Evolutionary conservation across 257 asterid genomes (phyloP).

Genomic region (Scutellaria galericulata): DNA sequence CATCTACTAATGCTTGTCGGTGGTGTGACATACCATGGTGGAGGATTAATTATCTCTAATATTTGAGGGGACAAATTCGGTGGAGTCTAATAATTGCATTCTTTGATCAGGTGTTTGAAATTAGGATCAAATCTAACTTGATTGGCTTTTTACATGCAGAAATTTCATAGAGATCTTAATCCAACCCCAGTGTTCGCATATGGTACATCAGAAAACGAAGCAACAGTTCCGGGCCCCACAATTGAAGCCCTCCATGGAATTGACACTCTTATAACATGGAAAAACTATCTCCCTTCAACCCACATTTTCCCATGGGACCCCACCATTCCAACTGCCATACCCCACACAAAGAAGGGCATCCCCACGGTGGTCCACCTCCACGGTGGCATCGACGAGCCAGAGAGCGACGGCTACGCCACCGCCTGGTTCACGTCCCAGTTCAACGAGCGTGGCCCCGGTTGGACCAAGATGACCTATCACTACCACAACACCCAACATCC

Average conservation of each 20-base stretch:
- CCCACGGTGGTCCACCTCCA: conserved; percentile 94
- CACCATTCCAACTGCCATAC: conserved; percentile 73
- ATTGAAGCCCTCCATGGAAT: conserved; percentile 77
- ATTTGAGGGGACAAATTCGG: neutral
- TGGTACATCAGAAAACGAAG: conserved; percentile 54
- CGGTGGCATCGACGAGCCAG: conserved; percentile 75
- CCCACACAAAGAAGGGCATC: conserved; percentile 51
- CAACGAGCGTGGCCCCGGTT: conserved; percentile 59
- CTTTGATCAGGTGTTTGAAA: neutral
- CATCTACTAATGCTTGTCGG: neutral
- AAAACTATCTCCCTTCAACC: conserved; percentile 70
- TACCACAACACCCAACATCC: conserved; percentile 82
- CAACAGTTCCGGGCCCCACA: conserved; percentile 91
- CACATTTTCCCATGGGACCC: conserved; percentile 94
- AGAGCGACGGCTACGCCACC: conserved; percentile 65
- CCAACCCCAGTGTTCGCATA: conserved; percentile 74
- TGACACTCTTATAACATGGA: conserved; percentile 58
- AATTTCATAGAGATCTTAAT: conserved; percentile 81
- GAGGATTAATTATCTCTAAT: conserved; percentile 24
- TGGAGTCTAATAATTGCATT: conserved; percentile 24
- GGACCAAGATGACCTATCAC: conserved; percentile 55
- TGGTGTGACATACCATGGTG: conserved; percentile 20
- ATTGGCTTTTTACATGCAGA: conserved; percentile 44
- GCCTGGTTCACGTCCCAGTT: conserved; percentile 80
- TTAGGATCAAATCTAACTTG: neutral